Evolutionary conservation across 345 rosid species (phyloP).

Genomic region (Aquilaria yunnanensis): DNA sequence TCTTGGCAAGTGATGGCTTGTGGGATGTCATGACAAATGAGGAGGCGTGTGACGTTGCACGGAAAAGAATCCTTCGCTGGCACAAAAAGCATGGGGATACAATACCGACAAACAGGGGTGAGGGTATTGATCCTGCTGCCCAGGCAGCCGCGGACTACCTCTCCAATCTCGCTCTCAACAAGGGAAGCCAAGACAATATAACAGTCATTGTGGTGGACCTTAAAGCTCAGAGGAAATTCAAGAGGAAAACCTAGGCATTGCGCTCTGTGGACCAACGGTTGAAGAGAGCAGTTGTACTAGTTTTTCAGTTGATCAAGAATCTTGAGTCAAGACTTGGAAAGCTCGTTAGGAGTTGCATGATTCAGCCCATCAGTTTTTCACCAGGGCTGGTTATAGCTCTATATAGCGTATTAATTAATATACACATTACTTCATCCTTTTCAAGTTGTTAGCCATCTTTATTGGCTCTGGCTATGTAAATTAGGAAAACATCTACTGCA

Average conservation of each 20-base stretch:
- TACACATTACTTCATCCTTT: background rate
- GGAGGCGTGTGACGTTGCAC: slow-evolving; percentile 57
- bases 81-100: slow-evolving; percentile 48
- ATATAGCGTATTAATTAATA: background rate
- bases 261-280: background rate
- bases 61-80: slow-evolving; percentile 57
- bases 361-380: slow-evolving; percentile 13
- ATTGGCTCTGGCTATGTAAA: background rate
- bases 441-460: background rate
- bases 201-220: slow-evolving; percentile 66
- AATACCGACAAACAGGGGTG: slow-evolving; percentile 26
- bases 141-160: slow-evolving; percentile 73
- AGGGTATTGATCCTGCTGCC: slow-evolving; percentile 53
- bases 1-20: slow-evolving; percentile 74
- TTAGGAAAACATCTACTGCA: background rate
- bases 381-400: slow-evolving; percentile 9
- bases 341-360: background rate
- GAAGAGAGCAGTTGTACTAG: background rate
- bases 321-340: background rate
- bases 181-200: slow-evolving; percentile 83
- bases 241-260: slow-evolving; percentile 27
- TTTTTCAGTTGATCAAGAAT: background rate
- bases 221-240: slow-evolving; percentile 58
- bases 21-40: slow-evolving; percentile 78
- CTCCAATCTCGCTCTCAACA: slow-evolving; percentile 54